A percentile compares a stretch with the other conserved stretches of the same genome.
Conservation (phyloP, 108 stramenopile genomes). For the Skeletonema grethae region DNA sequence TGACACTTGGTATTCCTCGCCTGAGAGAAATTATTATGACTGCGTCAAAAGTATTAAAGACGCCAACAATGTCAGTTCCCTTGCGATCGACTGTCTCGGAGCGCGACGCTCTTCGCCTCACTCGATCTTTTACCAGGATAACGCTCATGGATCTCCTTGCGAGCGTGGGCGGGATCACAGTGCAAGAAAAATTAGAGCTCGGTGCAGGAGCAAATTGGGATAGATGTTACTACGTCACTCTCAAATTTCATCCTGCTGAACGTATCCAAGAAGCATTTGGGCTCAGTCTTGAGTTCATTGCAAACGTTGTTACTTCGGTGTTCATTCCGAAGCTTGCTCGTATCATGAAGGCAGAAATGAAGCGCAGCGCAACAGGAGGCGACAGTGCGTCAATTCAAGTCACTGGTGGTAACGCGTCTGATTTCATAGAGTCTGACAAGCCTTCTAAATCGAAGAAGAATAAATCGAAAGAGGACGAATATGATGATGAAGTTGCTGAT, state of each 20-base stretch:
- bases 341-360: conserved; percentile 85
- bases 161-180: conserved; percentile 69
- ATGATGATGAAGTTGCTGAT: conserved; percentile 68
- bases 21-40: conserved; percentile 99
- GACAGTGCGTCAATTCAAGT: conserved; percentile 61
- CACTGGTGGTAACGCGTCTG: conserved; percentile 48
- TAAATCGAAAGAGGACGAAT: conserved; percentile 56
- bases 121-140: conserved; percentile 77
- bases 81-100: conserved; percentile 60
- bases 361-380: conserved; percentile 56
- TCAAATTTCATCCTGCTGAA: conserved; percentile 84
- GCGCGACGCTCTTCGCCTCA: conserved; percentile 65
- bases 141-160: conserved; percentile 89
- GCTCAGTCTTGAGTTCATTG: conserved; percentile 83
- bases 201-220: conserved; percentile 73
- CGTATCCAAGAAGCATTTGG: conserved; percentile 91
- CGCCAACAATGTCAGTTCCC: conserved; percentile 97
- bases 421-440: conserved; percentile 33
- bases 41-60: conserved; percentile 92
- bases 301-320: conserved; percentile 55
- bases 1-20: conserved; percentile 99
- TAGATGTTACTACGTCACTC: conserved; percentile 79
- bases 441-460: conserved; percentile 34
- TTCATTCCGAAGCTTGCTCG: conserved; percentile 81
- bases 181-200: conserved; percentile 69